phyloP scores from a whole-genome alignment of 2,329 filamentous ascomycete species.

The Colletotrichum chrysophilum region DNA sequence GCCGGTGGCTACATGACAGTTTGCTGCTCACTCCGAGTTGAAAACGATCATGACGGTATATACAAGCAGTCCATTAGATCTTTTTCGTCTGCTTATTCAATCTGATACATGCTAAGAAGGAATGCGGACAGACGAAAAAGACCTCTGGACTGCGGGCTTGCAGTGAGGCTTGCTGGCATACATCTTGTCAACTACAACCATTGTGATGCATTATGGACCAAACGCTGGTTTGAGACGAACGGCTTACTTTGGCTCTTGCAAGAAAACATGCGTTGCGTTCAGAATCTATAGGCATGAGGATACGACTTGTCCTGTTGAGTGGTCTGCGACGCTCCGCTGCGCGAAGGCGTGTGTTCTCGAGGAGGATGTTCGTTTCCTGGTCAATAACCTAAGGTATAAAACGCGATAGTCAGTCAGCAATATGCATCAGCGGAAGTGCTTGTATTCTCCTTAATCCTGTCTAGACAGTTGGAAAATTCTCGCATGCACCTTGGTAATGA shows the following conservation, averaged over 20 bases:
- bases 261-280: rapidly evolving
- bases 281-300: rapidly evolving
- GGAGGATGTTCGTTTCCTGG: not conserved
- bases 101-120: not conserved
- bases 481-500: not conserved
- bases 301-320: rapidly evolving
- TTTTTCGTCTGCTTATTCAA: not conserved
- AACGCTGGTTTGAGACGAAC: rapidly evolving
- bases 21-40: too few species aligned
- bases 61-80: too few species aligned
- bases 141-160: not conserved
- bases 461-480: not conserved
- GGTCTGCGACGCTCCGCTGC: not conserved
- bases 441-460: too few species aligned
- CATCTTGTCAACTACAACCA: not conserved
- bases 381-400: not conserved
- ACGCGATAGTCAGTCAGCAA: not conserved
- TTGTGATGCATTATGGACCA: not conserved
- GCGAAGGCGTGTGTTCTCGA: not conserved
- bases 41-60: too few species aligned
- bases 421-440: too few species aligned
- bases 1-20: too few species aligned
- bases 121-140: not conserved
- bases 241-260: rapidly evolving
- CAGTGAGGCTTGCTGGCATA: not conserved